Evolutionary conservation across 805 yeast species (phyloP).

Genomic region (Candida takata): DNA sequence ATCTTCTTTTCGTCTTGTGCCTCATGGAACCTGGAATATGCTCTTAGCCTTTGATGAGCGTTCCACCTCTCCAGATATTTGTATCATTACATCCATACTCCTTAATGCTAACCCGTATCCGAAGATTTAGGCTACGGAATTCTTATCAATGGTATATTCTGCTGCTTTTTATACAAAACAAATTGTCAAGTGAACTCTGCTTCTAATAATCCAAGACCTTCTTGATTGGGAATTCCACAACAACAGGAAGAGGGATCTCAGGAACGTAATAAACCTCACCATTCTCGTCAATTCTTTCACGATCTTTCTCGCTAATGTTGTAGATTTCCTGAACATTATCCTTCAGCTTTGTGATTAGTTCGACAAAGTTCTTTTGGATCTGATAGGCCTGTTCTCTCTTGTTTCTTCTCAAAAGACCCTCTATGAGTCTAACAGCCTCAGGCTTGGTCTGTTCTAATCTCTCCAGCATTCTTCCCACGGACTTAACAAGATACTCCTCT

Average conservation of each 20-base stretch:
- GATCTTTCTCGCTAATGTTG: conserved; percentile 71
- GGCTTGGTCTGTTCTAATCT: conserved; percentile 66
- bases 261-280: conserved; percentile 77
- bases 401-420: conserved; percentile 64
- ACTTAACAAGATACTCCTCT: conserved; percentile 86
- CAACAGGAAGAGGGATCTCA: conserved; percentile 65
- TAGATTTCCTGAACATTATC: conserved; percentile 72
- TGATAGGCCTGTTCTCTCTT: conserved; percentile 77
- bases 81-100: no score
- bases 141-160: no score
- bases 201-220: conserved; percentile 52
- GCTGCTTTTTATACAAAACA: no score
- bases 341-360: conserved; percentile 46
- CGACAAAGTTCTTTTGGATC: conserved; percentile 61
- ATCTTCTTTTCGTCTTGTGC: no score
- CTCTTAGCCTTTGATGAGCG: no score
- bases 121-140: no score
- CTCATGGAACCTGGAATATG: no score
- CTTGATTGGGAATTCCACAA: conserved; percentile 55
- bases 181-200: no score
- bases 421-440: conserved; percentile 70
- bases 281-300: conserved; percentile 84
- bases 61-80: no score
- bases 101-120: no score
- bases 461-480: conserved; percentile 82